Evolutionary conservation across 257 asterid genomes (phyloP).

Genomic region (Leonotis leonurus): DNA sequence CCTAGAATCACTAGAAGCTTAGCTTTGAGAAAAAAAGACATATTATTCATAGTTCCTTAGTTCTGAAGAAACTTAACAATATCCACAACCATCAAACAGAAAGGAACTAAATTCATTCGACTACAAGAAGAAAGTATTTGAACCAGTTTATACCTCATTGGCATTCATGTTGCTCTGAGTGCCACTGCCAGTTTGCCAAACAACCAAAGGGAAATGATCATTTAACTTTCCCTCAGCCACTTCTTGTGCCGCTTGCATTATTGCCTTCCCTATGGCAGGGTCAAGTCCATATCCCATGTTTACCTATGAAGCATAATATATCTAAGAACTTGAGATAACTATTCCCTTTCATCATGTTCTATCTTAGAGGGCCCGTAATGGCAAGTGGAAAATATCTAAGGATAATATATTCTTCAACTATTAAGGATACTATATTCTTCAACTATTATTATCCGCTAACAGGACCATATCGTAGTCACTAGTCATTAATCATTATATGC

Average conservation of each 20-base stretch:
- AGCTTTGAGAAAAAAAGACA: not conserved
- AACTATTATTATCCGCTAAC: not conserved
- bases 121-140: slow-evolving; percentile 9
- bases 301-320: slow-evolving; percentile 40
- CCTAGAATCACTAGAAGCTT: not conserved
- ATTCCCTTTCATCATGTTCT: not conserved
- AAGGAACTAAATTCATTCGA: not conserved
- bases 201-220: slow-evolving; percentile 93
- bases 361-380: not conserved
- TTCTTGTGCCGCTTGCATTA: slow-evolving; percentile 97
- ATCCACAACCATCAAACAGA: not conserved
- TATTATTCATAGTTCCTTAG: not conserved
- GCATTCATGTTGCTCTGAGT: slow-evolving; percentile 99
- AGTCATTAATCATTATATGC: too few relatives aligned
- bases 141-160: slow-evolving; percentile 61
- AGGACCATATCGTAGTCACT: not conserved
- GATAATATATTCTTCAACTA: not conserved
- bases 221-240: slow-evolving; percentile 92
- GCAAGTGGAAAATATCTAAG: not conserved
- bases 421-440: not conserved
- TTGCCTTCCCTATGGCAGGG: slow-evolving; percentile 81
- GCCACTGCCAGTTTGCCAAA: slow-evolving; percentile 99
- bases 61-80: slow-evolving; percentile 1
- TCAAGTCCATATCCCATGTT: slow-evolving; percentile 95
- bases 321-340: not conserved